phyloP scores from a whole-genome alignment of 495 filamentous ascomycete species.

The Neurospora terricola region DNA sequence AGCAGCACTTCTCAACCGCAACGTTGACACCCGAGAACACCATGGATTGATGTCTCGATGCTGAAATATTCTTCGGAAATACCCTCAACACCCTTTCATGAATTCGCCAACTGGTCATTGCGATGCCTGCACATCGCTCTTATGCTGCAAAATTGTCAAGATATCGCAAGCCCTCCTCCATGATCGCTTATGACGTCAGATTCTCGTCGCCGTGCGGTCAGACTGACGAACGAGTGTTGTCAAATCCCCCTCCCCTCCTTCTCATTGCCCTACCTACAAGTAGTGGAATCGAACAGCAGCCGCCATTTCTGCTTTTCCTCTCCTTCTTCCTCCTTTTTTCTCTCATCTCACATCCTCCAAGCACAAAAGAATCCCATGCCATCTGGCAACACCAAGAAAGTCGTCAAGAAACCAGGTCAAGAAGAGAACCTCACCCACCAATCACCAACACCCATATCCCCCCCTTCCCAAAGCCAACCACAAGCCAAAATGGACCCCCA shows the following conservation, averaged over 20 bases:
- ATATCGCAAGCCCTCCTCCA: not conserved
- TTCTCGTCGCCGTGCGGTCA: not conserved
- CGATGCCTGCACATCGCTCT: not conserved
- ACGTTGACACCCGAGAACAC: not conserved
- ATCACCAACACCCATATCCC: not conserved
- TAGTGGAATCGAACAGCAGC: not conserved
- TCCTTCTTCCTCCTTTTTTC: not conserved
- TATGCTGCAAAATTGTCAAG: not conserved
- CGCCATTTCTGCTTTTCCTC: not conserved
- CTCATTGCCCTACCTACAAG: not conserved
- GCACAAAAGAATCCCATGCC: not conserved
- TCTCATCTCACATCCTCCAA: not conserved
- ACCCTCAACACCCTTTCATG: not conserved
- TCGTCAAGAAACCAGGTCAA: not conserved
- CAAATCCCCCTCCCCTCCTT: not conserved
- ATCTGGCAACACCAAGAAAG: not conserved
- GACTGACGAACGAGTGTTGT: not conserved
- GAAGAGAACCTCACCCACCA: not conserved
- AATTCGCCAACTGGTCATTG: not conserved
- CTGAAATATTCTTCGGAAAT: not conserved
- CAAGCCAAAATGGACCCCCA: not conserved
- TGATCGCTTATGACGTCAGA: not conserved
- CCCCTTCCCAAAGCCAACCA: not conserved
- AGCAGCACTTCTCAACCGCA: not conserved
- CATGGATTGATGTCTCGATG: not conserved